Evolutionary conservation across 2,329 filamentous ascomycete genomes (phyloP).

Genomic region (Neofusicoccum sp.): DNA sequence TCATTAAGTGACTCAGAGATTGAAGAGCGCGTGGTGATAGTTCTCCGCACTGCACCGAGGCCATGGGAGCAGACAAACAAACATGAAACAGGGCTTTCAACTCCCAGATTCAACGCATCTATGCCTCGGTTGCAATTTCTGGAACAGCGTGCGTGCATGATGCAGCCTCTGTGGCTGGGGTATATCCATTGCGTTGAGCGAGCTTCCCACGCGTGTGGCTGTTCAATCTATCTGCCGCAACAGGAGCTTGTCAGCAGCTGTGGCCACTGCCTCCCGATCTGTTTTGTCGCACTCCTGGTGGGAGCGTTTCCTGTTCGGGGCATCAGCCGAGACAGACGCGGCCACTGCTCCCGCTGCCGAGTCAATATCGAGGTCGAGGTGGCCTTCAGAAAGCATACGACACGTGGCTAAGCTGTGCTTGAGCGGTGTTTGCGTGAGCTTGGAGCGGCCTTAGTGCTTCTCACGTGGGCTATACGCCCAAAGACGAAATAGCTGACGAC

Average conservation of each 20-base stretch:
- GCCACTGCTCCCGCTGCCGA: neutral
- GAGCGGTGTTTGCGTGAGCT: neutral
- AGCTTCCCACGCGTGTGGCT: neutral
- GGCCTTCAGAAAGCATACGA: neutral
- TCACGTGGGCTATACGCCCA: neutral
- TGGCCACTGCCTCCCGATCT: neutral
- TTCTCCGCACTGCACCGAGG: no score
- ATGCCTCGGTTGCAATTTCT: no score
- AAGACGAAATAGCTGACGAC: neutral
- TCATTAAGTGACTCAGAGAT: no score
- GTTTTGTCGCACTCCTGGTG: neutral
- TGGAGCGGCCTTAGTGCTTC: neutral
- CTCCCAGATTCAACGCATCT: no score
- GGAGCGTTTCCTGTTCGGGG: neutral
- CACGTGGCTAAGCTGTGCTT: constrained; percentile 7
- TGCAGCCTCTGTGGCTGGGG: neutral
- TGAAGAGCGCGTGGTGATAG: no score
- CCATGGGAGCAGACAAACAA: no score
- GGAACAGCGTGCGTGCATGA: neutral
- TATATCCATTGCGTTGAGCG: neutral
- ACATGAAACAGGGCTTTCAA: no score
- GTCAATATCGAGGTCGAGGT: neutral
- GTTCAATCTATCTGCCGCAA: constrained; percentile 10
- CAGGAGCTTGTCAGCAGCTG: neutral
- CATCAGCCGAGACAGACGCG: constrained; percentile 3